Base-by-base conservation (phyloP, 2,329 filamentous ascomycete species). In the Cladosporium cucumerinum region DNA sequence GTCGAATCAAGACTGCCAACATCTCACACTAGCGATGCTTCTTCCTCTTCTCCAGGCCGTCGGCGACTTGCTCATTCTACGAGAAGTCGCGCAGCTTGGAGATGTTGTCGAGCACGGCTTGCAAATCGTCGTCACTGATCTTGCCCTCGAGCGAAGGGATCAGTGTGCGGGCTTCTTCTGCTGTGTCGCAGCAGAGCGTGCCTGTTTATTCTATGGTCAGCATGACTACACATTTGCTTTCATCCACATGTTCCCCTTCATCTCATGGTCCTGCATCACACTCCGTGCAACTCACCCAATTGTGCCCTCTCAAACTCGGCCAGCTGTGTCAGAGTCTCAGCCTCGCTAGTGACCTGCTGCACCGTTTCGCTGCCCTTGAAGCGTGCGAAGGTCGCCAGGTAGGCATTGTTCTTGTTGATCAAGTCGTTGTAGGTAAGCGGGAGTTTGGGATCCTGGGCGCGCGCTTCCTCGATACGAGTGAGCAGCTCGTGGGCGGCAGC, bases 361-460 rank as follows among this genome's bases (percentile, higher is more conserved):
- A 98, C 92, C n/a, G 92, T 91, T 80, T 97, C 91, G 74, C 97
- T 91, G 70, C 95, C 89, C 81, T 97, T 96, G 85, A 98, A 98
- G 39, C 95, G 91, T 21, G 93, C 90, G 79, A 99, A 99, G 68
- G 93, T 88, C 73, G 97, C 93, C 62, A 98, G 87, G 79, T 99
- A 98, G 75, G 93, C 92, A 69, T 93, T 85, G 28, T 94, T 97
- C 78, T 96, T 93, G 49, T 54, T 61, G 67, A 69, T 72, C 64
- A 72, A 65, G 58, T 77, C 77, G 71, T 74, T 77, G 72, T 93
- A 93, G 72, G 88, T 64, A 21, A 49, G 66, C 87, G 91, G 90
- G 72, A 89, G 88, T 70, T 88, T 86, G 69, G 92, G 87, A 80
- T 94, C 92, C 67, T 90, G 85, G 69, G 95, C 49, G 63, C 69